Conservation (phyloP, 106 monocot genomes). For the Dioscorea zingiberensis region DNA sequence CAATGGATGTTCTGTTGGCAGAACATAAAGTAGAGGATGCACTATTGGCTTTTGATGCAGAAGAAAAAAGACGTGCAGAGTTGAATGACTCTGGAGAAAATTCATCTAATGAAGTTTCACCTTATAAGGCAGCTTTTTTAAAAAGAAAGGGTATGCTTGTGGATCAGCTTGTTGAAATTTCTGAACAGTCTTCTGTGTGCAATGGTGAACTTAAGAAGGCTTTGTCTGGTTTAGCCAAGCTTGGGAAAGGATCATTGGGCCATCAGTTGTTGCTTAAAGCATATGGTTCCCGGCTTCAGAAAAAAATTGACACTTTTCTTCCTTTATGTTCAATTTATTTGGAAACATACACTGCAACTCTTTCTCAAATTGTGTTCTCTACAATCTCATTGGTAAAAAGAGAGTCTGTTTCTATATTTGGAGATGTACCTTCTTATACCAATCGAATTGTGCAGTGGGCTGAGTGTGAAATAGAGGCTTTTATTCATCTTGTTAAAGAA, state of each 20-base stretch:
- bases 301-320: conserved; percentile 76
- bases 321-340: conserved; percentile 72
- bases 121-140: conserved; percentile 42
- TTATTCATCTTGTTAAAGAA: conserved; percentile 71
- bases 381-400: conserved; percentile 57
- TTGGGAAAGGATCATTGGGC: conserved; percentile 66
- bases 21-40: conserved; percentile 90
- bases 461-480: conserved; percentile 80
- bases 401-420: conserved; percentile 67
- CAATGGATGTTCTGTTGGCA: conserved; percentile 66
- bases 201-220: conserved; percentile 64
- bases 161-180: conserved; percentile 68
- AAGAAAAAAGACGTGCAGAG: conserved; percentile 45
- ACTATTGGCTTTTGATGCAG: conserved; percentile 49
- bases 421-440: conserved; percentile 47
- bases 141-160: conserved; percentile 73
- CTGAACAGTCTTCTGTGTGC: conserved; percentile 54
- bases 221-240: conserved; percentile 61
- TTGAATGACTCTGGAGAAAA: conserved; percentile 27
- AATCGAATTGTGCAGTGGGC: conserved; percentile 88
- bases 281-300: conserved; percentile 54
- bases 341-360: conserved; percentile 77
- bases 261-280: conserved; percentile 77
- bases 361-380: conserved; percentile 90
- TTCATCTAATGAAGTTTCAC: conserved; percentile 31